Percentiles rank a stretch among this genome's conserved stretches.
Conservation (phyloP, 1,284 basidiomycete genomes). For the Apiotrichum veenhuisii region DNA sequence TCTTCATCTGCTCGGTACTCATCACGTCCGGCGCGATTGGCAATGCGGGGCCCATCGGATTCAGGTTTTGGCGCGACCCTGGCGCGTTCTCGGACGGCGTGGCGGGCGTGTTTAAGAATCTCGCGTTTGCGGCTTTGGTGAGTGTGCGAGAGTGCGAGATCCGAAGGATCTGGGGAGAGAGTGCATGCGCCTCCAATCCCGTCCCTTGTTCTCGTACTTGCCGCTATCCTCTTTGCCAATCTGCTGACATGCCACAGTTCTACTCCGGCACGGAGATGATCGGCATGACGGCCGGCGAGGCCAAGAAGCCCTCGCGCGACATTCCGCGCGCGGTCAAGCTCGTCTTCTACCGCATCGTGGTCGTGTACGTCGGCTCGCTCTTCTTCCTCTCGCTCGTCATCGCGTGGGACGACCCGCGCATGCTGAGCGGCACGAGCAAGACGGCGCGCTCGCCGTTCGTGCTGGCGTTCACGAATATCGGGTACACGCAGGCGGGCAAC, state of each 20-base stretch:
- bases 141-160: conserved; percentile 53
- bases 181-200: no score
- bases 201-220: no score
- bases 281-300: conserved; percentile 49
- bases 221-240: no score
- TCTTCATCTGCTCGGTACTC: background rate
- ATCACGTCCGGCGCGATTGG: conserved; percentile 1
- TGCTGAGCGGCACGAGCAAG: conserved; percentile 54
- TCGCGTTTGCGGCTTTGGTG: conserved; percentile 51
- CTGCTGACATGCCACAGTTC: conserved; percentile 10
- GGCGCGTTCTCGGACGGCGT: background rate
- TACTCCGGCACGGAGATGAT: conserved; percentile 38
- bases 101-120: conserved; percentile 46
- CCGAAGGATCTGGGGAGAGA: no score
- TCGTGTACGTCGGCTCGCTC: conserved; percentile 54
- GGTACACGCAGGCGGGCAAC: conserved; percentile 60
- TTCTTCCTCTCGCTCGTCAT: conserved; percentile 34
- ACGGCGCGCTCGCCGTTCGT: conserved; percentile 74
- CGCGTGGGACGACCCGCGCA: conserved; percentile 39
- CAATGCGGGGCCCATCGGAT: background rate
- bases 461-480: conserved; percentile 61
- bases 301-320: conserved; percentile 61
- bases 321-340: conserved; percentile 69
- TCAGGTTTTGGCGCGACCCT: background rate
- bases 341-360: conserved; percentile 64